Percentiles rank a stretch among this genome's conserved stretches.
These are phyloP conservation scores for carrot (Daucus carota) DNA, from an alignment of 129 eudicot species.

Conservation along the genomic window DH1_v3.0 NC_030388.2:26644001-26644500, in stretches of 20 bases:
- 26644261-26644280: background rate
- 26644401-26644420: too few relatives aligned
- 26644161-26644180: background rate
- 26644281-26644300: background rate
- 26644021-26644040: slow-evolving; percentile 29
- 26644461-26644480: too few relatives aligned
- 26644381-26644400: too few relatives aligned
- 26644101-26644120: background rate
- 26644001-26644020: slow-evolving; percentile 34
- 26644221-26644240: slow-evolving; percentile 2
- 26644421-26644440: too few relatives aligned
- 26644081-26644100: slow-evolving; percentile 8
- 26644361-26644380: too few relatives aligned
- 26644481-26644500: too few relatives aligned
- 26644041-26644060: slow-evolving; percentile 35
- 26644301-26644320: background rate
- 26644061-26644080: slow-evolving; percentile 28
- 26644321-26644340: background rate
- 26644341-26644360: slow-evolving; percentile 12
- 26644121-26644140: slow-evolving; percentile 12
- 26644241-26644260: slow-evolving; percentile 1
- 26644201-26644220: slow-evolving; percentile 1
- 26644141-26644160: background rate
- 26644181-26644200: background rate
- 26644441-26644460: too few relatives aligned